Conservation (phyloP, 108 stramenopile species). For the Cylindrotheca closterium region DNA sequence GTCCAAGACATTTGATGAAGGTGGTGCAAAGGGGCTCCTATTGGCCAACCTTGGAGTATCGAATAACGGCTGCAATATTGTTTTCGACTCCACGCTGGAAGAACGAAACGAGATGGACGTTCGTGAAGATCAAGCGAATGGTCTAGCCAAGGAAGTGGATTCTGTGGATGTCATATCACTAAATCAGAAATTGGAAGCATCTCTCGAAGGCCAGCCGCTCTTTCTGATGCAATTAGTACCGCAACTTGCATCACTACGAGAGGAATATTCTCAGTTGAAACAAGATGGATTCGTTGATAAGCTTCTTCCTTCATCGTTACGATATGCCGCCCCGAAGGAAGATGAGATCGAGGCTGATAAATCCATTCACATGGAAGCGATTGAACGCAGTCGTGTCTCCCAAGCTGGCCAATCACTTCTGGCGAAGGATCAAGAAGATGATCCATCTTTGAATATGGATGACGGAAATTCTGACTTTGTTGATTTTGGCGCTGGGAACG, state of each 20-base stretch:
- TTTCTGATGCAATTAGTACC: slow-evolving; percentile 70
- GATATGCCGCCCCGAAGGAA: slow-evolving; percentile 53
- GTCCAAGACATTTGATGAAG: slow-evolving; percentile 96
- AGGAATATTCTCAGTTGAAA: slow-evolving; percentile 55
- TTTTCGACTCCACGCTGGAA: slow-evolving; percentile 82
- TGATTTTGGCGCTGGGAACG: slow-evolving; percentile 39
- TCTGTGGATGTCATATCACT: slow-evolving; percentile 67
- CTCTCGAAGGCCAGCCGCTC: slow-evolving; percentile 35
- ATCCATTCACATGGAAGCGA: slow-evolving; percentile 75
- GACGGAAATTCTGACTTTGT: slow-evolving; percentile 16
- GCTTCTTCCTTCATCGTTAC: slow-evolving; percentile 13
- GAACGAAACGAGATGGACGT: neutral
- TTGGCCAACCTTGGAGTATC: slow-evolving; percentile 89
- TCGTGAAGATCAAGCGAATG: neutral
- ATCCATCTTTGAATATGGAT: slow-evolving; percentile 1
- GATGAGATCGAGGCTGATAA: slow-evolving; percentile 83
- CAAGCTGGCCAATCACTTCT: slow-evolving; percentile 44
- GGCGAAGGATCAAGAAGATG: slow-evolving; percentile 38
- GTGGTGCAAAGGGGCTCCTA: slow-evolving; percentile 96
- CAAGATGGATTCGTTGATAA: slow-evolving; percentile 62
- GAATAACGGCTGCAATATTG: slow-evolving; percentile 79
- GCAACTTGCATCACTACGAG: slow-evolving; percentile 67
- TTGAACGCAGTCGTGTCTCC: slow-evolving; percentile 67
- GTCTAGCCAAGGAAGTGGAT: slow-evolving; percentile 9
- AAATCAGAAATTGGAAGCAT: slow-evolving; percentile 35